Conservation (phyloP, 257 asterid genomes). For the Marsdenia floribunda region DNA sequence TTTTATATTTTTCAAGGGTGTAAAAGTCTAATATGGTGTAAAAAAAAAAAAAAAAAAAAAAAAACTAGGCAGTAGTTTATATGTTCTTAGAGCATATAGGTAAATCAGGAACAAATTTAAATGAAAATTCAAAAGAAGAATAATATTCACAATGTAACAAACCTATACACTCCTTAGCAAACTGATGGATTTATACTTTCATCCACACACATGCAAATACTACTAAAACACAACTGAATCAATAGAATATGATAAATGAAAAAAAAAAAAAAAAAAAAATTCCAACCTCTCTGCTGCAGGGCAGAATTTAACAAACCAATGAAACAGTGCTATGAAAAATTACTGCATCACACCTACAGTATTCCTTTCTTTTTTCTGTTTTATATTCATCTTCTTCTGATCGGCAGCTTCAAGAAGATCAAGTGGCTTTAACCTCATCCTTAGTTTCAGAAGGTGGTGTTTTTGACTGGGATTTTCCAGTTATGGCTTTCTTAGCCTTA, state of each 20-base stretch:
- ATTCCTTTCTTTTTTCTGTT: background rate
- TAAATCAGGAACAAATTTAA: no score
- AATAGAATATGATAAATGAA: constrained; percentile 20
- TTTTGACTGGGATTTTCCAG: constrained; percentile 69
- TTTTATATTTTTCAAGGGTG: no score
- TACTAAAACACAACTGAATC: constrained; percentile 26
- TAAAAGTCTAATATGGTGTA: no score
- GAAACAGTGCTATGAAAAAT: constrained; percentile 18
- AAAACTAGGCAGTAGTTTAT: no score
- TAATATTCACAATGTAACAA: constrained; percentile 17
- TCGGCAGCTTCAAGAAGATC: constrained; percentile 4
- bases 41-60: no score
- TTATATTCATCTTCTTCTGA: constrained; percentile 5
- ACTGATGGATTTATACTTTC: constrained; percentile 35
- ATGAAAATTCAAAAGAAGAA: constrained; percentile 9
- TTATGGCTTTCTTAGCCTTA: constrained; percentile 88
- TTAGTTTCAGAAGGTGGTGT: constrained; percentile 42
- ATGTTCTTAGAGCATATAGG: no score
- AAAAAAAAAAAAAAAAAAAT: constrained; percentile 24
- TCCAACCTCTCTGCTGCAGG: constrained; percentile 26
- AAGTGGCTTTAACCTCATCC: constrained; percentile 38
- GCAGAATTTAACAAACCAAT: constrained; percentile 9
- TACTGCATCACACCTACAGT: constrained; percentile 34
- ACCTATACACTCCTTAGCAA: constrained; percentile 42
- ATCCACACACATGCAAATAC: constrained; percentile 36